Evolutionary conservation across 331 rosid genomes (phyloP).

Genomic region (Arachis monticola): DNA sequence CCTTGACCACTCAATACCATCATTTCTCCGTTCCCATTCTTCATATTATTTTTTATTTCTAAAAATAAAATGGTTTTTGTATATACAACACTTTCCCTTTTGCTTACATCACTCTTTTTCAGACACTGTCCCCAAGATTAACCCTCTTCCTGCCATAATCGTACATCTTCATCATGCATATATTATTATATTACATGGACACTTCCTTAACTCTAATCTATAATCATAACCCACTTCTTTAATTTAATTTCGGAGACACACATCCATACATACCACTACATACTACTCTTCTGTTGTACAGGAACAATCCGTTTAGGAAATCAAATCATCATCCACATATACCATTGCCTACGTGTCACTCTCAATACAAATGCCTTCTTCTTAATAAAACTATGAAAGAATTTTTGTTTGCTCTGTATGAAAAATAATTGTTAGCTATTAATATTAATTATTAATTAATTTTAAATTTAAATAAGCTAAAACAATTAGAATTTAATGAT

Average conservation of each 20-base stretch:
- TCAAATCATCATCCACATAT: constrained; percentile 41
- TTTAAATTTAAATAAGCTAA: too few species aligned
- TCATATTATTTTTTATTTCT: constrained; percentile 2
- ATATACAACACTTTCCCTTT: constrained; percentile 50
- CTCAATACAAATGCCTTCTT: constrained; percentile 26
- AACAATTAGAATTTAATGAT: too few species aligned
- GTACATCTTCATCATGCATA: too few species aligned
- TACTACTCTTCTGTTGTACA: background rate
- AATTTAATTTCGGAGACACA: constrained; percentile 8
- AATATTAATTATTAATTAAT: too few species aligned
- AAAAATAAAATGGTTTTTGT: constrained; percentile 26
- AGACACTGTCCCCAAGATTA: constrained; percentile 29
- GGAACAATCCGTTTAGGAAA: constrained; percentile 61
- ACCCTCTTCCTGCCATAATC: too few species aligned
- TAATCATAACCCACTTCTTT: background rate
- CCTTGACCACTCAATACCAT: constrained; percentile 65
- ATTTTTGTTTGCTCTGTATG: too few species aligned
- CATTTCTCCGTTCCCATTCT: constrained; percentile 49
- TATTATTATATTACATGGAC: constrained; percentile 12
- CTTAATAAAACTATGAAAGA: too few species aligned
- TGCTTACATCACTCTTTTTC: constrained; percentile 67
- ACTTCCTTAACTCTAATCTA: constrained; percentile 5
- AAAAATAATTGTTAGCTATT: too few species aligned
- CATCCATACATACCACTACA: constrained; percentile 33
- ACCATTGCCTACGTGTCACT: constrained; percentile 59